phyloP scores from a whole-genome alignment of 2,329 filamentous ascomycete genomes.

The Eutypella sp. region DNA sequence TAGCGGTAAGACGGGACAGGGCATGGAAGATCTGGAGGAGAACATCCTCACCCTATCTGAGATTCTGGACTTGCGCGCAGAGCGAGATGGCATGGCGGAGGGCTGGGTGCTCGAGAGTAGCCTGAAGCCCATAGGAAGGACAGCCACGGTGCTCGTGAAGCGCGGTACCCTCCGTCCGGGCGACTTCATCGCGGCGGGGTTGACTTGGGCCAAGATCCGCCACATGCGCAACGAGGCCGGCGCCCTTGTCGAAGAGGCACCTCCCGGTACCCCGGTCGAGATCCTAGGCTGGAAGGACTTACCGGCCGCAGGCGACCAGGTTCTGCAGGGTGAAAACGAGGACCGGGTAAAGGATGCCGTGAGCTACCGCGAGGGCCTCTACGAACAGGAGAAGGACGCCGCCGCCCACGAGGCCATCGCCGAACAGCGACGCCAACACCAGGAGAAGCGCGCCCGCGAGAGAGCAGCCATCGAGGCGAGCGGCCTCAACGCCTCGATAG shows the following conservation, averaged over 20 bases:
- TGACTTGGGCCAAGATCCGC: slow-evolving; percentile 82
- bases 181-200: slow-evolving; percentile 81
- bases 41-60: slow-evolving; percentile 81
- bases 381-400: slow-evolving; percentile 68
- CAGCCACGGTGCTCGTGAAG: slow-evolving; percentile 83
- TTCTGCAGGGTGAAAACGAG: slow-evolving; percentile 78
- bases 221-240: slow-evolving; percentile 82
- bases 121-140: slow-evolving; percentile 77
- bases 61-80: slow-evolving; percentile 83
- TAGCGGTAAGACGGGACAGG: slow-evolving; percentile 87
- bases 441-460: slow-evolving; percentile 59
- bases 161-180: slow-evolving; percentile 79
- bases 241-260: slow-evolving; percentile 62
- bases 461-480: slow-evolving; percentile 36
- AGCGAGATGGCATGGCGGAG: slow-evolving; percentile 71
- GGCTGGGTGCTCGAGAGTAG: slow-evolving; percentile 93
- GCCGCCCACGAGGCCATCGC: slow-evolving; percentile 75
- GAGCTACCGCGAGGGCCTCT: slow-evolving; percentile 67
- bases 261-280: slow-evolving; percentile 85
- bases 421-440: slow-evolving; percentile 50
- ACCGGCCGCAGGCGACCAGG: slow-evolving; percentile 79
- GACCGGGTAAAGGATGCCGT: slow-evolving; percentile 73
- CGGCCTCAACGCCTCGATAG: background rate
- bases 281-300: slow-evolving; percentile 88
- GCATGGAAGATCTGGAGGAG: slow-evolving; percentile 90